These are phyloP conservation scores for Cladosporium oxysporum DNA, from an alignment of 2,329 filamentous ascomycete species.

Conservation along the genomic window DNA sequence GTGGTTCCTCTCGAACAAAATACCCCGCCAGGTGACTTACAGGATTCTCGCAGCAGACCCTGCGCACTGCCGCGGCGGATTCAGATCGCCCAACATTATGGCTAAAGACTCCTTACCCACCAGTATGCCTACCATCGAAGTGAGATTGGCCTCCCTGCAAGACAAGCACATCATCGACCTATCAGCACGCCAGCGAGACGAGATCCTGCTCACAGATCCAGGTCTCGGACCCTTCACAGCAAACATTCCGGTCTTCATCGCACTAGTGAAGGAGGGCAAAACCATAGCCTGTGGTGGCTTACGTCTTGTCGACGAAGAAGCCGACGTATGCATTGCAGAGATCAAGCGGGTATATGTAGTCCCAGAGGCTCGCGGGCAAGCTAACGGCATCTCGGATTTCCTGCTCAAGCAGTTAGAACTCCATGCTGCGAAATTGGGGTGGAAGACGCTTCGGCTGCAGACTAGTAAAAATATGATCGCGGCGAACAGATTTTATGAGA, in stretches of 20 bases:
- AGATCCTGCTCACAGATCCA: background rate
- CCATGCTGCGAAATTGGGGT: background rate
- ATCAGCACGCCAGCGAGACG: background rate
- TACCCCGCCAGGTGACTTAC: background rate
- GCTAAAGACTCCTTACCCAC: background rate
- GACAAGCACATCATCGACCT: background rate
- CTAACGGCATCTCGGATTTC: background rate
- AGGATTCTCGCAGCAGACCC: background rate
- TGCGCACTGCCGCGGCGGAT: background rate
- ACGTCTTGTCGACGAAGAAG: background rate
- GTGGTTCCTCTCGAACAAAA: background rate
- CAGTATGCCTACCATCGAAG: background rate
- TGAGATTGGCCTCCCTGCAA: background rate
- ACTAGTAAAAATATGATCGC: background rate
- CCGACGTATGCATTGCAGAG: background rate
- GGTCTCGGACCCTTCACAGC: background rate
- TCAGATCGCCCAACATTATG: background rate
- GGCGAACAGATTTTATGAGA: constrained; percentile 3
- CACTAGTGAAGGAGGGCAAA: background rate
- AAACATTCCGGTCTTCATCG: background rate
- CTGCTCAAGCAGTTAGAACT: background rate
- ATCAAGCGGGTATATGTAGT: constrained; percentile 4
- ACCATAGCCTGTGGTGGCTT: background rate
- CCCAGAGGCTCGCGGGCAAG: background rate
- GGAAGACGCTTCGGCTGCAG: background rate